phyloP scores from a whole-genome alignment of 176 grass and related monocot genomes.

The Avena insularis region DNA sequence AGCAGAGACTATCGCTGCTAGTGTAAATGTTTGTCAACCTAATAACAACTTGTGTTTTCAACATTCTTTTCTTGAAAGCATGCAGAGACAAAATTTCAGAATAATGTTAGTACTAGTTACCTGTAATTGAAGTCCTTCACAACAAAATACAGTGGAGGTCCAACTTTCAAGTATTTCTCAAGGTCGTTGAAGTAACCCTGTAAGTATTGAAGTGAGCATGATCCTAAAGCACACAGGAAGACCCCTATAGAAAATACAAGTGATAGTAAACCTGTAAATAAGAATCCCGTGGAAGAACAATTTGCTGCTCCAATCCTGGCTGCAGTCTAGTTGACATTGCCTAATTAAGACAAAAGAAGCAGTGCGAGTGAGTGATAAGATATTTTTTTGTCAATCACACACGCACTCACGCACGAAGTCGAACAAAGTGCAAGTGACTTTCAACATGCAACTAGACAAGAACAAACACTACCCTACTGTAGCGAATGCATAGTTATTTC shows the following conservation, averaged over 20 bases:
- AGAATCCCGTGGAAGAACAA: constrained; percentile 87
- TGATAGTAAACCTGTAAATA: constrained; percentile 82
- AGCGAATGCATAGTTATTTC: constrained; percentile 1
- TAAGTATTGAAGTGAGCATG: constrained; percentile 29
- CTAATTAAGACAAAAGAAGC: constrained; percentile 51
- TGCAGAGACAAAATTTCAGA: neutral
- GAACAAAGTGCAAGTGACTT: neutral
- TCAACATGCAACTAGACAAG: constrained; percentile 38
- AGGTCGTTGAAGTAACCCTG: constrained; percentile 94
- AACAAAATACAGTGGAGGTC: constrained; percentile 97
- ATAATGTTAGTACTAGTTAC: constrained; percentile 45
- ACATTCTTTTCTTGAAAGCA: constrained; percentile 21
- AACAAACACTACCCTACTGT: constrained; percentile 2
- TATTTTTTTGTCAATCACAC: neutral
- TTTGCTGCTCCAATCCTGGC: constrained; percentile 93
- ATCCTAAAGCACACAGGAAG: constrained; percentile 39
- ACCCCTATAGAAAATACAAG: constrained; percentile 20
- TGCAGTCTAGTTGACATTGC: constrained; percentile 82
- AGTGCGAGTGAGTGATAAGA: constrained; percentile 23
- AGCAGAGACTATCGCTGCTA: neutral
- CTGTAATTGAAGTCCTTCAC: constrained; percentile 98
- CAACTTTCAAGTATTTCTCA: constrained; percentile 89
- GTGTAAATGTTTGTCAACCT: neutral
- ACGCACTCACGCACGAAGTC: neutral
- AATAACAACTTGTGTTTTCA: neutral